A percentile compares a stretch with the other conserved stretches of the same genome.
phyloP scores from a whole-genome alignment of 805 yeast genomes.

The Cyberlindnera samutprakarnensis region DNA sequence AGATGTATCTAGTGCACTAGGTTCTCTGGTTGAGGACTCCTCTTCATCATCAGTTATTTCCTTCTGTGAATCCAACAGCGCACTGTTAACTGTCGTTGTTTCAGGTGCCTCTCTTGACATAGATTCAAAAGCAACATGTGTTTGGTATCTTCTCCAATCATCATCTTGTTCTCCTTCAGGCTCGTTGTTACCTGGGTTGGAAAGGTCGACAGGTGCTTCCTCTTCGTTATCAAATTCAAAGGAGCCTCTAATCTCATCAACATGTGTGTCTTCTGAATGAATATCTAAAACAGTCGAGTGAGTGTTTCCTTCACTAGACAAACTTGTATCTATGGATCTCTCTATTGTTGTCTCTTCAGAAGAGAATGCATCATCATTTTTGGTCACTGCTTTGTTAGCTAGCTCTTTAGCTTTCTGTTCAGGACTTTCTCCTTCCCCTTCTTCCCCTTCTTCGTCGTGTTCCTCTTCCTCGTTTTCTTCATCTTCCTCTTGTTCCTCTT shows the following conservation, averaged over 20 bases:
- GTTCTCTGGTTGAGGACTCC: neutral
- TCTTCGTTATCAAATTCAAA: too few relatives aligned
- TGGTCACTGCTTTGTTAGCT: neutral
- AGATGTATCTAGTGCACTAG: neutral
- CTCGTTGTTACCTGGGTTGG: too few relatives aligned
- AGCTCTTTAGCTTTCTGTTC: neutral
- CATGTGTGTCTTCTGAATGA: neutral
- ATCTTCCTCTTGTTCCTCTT: neutral
- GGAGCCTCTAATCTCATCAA: neutral
- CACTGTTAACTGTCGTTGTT: too few relatives aligned
- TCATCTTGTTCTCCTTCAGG: too few relatives aligned
- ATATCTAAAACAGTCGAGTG: neutral
- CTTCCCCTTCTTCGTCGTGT: neutral
- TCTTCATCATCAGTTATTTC: neutral
- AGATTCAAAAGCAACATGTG: neutral
- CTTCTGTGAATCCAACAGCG: neutral
- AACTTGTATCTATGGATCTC: too few relatives aligned
- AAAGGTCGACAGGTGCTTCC: too few relatives aligned
- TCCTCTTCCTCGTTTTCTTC: neutral
- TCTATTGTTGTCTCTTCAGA: neutral
- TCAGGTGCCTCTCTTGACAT: neutral
- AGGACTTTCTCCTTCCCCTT: neutral
- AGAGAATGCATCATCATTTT: neutral
- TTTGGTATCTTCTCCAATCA: neutral
- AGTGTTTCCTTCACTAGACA: too few relatives aligned